Evolutionary conservation across 495 filamentous ascomycete genomes (phyloP), one percentile per base, ranked within the genome.

Genomic region (Lindgomyces ingoldianus): DNA sequence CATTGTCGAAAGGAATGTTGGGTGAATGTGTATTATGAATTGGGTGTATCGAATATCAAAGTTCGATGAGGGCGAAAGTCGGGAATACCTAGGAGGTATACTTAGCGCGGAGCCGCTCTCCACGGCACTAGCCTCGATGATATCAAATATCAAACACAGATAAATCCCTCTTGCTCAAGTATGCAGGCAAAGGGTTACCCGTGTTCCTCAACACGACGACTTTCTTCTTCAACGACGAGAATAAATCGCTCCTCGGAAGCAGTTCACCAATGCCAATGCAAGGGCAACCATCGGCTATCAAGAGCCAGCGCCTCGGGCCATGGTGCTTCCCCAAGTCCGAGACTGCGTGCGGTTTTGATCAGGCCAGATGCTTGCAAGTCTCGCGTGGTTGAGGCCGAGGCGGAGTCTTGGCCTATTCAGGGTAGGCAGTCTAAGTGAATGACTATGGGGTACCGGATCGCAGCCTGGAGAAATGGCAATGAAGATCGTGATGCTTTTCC

Each of bases 291-390:
- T 39, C 33, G 33, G 33, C 33, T 39, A 39, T 39, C 33, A 39
- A 6, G 33, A 39, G 33, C 56, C 63, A 55, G 39, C 56, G 56
- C 63, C 63, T 66, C 63, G 63, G 63, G 57, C 51, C 27, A 55
- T 25, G 14, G 4, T 48, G 60, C 62, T 65, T 65, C 62, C 62
- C 54, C 47, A 53, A 44, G 62, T 59, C 62, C 62, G 62, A 60
- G 21, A n/a, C 44, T 47, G 22, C 18, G 52, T 1, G 24, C 10
- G 21, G 49, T n/a, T 41, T n/a, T 8, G 42, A 27, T 52, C 62
- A 60, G 62, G 62, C 54, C 30, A 59, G 61, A 65, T 65, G 62
- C 62, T 59, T 65, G 62, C 60, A 57, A 25, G 36, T 41, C 48
- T 65, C 46, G 62, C 62, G 54, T 65, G 62, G 47, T 59, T 57